Base-by-base conservation (phyloP, 2,329 filamentous ascomycete genomes). In the Colletotrichum horii region DNA sequence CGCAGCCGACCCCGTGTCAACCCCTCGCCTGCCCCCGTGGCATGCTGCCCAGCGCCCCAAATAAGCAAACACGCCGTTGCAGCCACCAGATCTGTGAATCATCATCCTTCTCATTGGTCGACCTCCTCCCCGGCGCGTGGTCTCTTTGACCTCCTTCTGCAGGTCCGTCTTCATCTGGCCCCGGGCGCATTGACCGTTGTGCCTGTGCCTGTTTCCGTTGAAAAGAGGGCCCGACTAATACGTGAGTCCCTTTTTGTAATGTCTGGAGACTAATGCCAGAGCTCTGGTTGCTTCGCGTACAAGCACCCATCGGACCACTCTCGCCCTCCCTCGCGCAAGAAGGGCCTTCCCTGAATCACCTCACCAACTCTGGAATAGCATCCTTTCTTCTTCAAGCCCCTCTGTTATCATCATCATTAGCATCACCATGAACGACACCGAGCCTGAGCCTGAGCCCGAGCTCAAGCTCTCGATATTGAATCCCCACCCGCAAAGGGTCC, bases 391-490 rank as follows among this genome's bases (percentile, higher is more conserved):
- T 24, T 8, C 32, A 32, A 28, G 52, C 70, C n/a, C 66, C 58
- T 55, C 43, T 30, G 58, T 24, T 43, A 74, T 43, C 70, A 22
- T n/a, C 43, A 22, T 12, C 43, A 6, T 48, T n/a, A 52, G 43
- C 43, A 52, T 52, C 43, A 22, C 43, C n/a, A 76, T 76, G 74
- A 19, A 26, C 48, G 58, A 76, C 26, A 24, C 60, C 38, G 28
- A 36, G 15, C 48, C 24, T 64, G 32, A 60, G 64, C 43, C 43
- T 64, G 32, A 60, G 64, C 43, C 43, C 6, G 70, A 69, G 70
- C 58, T 60, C 14, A 38, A 60, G 38, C 80, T 87, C 36, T 89
- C 89, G 12, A 84, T 90, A 62, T 80, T 88, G 76, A 91, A 91
- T 79, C 82, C 87, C 12, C 79, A 81, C 30, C 84, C 89, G 14